These are phyloP conservation scores for Blastobotrys illinoisensis DNA, from an alignment of 1,139 yeast species.

Conservation along the genomic window DNA sequence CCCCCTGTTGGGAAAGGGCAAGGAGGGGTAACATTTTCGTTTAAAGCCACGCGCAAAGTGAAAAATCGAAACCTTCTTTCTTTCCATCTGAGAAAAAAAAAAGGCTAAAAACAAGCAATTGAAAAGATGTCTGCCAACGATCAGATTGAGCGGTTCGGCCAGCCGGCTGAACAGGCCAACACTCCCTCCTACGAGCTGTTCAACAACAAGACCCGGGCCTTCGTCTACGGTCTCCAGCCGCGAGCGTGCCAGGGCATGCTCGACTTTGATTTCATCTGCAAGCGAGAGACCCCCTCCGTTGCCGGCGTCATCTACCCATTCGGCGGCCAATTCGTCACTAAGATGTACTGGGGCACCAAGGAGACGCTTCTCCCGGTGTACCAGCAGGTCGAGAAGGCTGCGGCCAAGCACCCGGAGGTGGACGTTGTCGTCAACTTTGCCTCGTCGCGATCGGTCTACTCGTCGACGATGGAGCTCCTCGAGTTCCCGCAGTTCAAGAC, in stretches of 20 bases:
- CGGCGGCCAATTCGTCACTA: slow-evolving; percentile 43
- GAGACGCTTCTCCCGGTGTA: slow-evolving; percentile 43
- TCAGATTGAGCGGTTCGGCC: slow-evolving; percentile 26
- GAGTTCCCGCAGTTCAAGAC: slow-evolving; percentile 44
- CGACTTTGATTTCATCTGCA: slow-evolving; percentile 44
- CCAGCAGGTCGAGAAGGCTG: slow-evolving; percentile 40
- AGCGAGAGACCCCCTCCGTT: slow-evolving; percentile 43
- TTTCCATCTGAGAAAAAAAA: not conserved
- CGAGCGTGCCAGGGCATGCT: slow-evolving; percentile 47
- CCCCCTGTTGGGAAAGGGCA: not conserved
- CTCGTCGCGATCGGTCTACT: slow-evolving; percentile 42
- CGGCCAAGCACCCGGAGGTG: slow-evolving; percentile 42
- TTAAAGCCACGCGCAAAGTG: not conserved
- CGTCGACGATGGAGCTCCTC: slow-evolving; percentile 43
- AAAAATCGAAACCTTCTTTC: not conserved
- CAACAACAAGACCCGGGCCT: slow-evolving; percentile 40
- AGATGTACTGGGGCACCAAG: slow-evolving; percentile 48
- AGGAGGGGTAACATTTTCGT: slow-evolving; percentile 1
- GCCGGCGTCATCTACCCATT: slow-evolving; percentile 46
- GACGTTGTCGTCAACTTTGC: slow-evolving; percentile 46
- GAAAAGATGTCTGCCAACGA: slow-evolving; percentile 26
- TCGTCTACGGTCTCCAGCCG: slow-evolving; percentile 41
- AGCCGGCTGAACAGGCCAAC: slow-evolving; percentile 16
- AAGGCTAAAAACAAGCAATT: slow-evolving; percentile 2
- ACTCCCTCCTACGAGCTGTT: slow-evolving; percentile 36